Base-by-base conservation (phyloP, 192 early-diverging fungal species). In the Podila epicladia region DNA sequence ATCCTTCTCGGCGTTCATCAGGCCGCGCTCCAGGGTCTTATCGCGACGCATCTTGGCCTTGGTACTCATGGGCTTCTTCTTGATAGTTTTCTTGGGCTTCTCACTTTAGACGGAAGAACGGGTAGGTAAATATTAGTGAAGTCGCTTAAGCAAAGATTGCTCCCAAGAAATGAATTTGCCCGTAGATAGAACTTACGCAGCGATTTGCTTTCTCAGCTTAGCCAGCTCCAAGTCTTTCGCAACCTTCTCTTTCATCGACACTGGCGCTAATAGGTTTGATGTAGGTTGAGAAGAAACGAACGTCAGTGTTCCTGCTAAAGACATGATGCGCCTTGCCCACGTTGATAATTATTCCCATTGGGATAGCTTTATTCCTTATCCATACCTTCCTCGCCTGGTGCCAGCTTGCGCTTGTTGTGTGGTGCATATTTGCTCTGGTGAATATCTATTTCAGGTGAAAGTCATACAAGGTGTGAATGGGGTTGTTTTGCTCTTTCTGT, bases 191-290 rank as follows among this genome's bases (percentile, higher is more conserved):
- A 53, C 74, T 61, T 80, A 80, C 76, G 37, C n/a, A n/a, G n/a
- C 57, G 24, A 80, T 64, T 32, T 80, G 76, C 53, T 80, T 80
- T 50, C 76, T 70, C 51, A 80, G 63, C 62, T 73, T 80, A 38
- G 76, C 76, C 22, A 80, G 41, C 28, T 80, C 76, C 49, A 80
- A 29, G 20, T 80, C 76, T 3, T 32, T 22, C 9, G 60, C 65
- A 17, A 80, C 76, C 66, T 80, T 80, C n/a, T 80, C 76, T 49
- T 80, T 80, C 76, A 80, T 80, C 38, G 76, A 65, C 64, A 51
- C 45, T 24, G 70, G 65, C 29, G 58, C 76, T 80, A 69, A 19
- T 26, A 31, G 26, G 31, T 12, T 26, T 24, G 53, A 3, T n/a
- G 20, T 55, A 26, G 2, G 11, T 55, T n/a, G 59, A 33, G 12